Evolutionary conservation across 192 early-diverging fungal species (phyloP), one percentile per base, ranked within the genome.

Genomic region (Entomortierella beljakovae): DNA sequence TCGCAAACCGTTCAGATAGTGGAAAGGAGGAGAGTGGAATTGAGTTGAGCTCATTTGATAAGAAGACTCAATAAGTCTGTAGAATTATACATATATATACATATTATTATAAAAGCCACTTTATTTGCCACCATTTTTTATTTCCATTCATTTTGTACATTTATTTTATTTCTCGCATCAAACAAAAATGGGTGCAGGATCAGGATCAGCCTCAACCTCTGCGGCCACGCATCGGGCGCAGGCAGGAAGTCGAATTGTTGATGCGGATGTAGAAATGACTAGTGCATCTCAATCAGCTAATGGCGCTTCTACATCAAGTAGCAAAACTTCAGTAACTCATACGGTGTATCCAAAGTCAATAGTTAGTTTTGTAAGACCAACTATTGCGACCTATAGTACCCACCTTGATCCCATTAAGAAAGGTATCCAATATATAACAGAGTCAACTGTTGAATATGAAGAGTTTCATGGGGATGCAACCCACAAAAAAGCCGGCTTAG

Each of bases 21-120:
- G 25, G 23, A 35, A 70, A 70, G 37, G 75, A 79, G 38, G 75
- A 79, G 26, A 46, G 43, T 18, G 75, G 31, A 26, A 70, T 79
- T 57, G 75, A 79, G 68, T 55, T 79, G 75, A 70, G 62, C 67
- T 79, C 75, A 20, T 16, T 79, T 60, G 68, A 79, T 33, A 79
- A 79, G 68, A 79, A 79, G 75, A 64, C 28, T 23, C 68, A 70
- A 70, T 79, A 70, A 57, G 37, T 26, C 23, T 25, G 5, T 29
- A 26, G 28, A 22, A 51, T 51, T 15, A 10, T 51, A 51, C 23
- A 15, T 51, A 15, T 26, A 16, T 9, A 28, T 53, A 29, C 51
- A 26, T 22, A 22, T 15, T 15, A 18, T 25, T 18, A 50, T 25
- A 25, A 51, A 54, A 56, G 52, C 51, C 51, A 66, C 35, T 25